Evolutionary conservation across 2,329 filamentous ascomycete genomes (phyloP).

Genomic region (Aspergillus niger): DNA sequence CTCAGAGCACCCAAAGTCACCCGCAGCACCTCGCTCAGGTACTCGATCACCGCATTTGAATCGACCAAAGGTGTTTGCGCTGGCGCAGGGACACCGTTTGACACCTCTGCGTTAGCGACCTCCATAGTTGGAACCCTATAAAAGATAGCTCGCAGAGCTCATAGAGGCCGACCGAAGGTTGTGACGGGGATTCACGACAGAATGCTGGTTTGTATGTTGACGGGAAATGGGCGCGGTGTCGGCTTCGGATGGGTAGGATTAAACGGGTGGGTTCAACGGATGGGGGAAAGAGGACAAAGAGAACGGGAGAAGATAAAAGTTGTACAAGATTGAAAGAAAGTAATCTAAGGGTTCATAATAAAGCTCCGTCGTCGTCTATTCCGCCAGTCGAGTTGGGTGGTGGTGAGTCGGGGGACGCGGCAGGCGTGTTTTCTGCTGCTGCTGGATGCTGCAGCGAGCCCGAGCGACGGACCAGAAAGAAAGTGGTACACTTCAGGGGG

Average conservation of each 20-base stretch:
- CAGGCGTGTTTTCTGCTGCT: not conserved
- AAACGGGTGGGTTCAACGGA: slow-evolving; percentile 1
- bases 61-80: slow-evolving; percentile 54
- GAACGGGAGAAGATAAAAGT: not conserved
- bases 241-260: slow-evolving; percentile 4
- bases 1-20: slow-evolving; percentile 74
- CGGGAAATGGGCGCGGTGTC: slow-evolving; percentile 18
- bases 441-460: not conserved
- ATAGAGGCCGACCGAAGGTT: slow-evolving; percentile 27
- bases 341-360: not conserved
- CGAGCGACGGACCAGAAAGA: not conserved
- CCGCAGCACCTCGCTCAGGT: slow-evolving; percentile 70
- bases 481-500: slow-evolving; percentile 1
- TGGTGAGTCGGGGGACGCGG: not conserved
- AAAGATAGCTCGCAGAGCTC: slow-evolving; percentile 26
- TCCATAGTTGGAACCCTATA: slow-evolving; percentile 38
- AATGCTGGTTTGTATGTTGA: slow-evolving; percentile 11
- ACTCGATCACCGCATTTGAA: slow-evolving; percentile 69
- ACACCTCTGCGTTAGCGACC: slow-evolving; percentile 39
- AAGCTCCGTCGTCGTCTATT: not conserved
- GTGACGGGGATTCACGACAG: not conserved
- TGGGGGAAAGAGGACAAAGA: not conserved
- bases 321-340: not conserved
- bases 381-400: not conserved
- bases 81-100: slow-evolving; percentile 39